Base-by-base conservation (phyloP, 2,329 filamentous ascomycete genomes). In the Incumbomyces delicatus region DNA sequence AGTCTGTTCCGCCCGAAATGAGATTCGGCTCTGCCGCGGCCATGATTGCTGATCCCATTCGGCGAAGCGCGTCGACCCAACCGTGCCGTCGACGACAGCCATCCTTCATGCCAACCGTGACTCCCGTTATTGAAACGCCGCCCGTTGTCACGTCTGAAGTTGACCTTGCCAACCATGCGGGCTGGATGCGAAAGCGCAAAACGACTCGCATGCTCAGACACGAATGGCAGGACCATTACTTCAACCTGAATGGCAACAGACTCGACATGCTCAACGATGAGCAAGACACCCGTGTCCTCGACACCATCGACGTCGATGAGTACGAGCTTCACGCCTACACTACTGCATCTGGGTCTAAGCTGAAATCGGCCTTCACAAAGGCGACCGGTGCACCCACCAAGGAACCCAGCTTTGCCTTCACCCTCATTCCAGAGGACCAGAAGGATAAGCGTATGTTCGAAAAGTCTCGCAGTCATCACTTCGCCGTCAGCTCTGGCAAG, bases 1-100 rank as follows among this genome's bases (percentile, higher is more conserved):
- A 95, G 64, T 95, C 89, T 4, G 90, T 95, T 0, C 90, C 90
- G 36, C 90, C 90, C 6, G 82, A 94, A 67, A 95, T 95, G 88
- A 82, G 80, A 62, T 95, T 84, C 70, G 78, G 80, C 29, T 59
- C 63, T 50, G 62, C 53, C 4, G 41, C 43, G 18, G 36, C 60
- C 49, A 58, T 63, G 51, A 54, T 48, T 17, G 48, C 52, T 20
- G 69, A 75, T 34, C 71, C 72, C 41, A 61, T 74, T 34, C 54
- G 64, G 51, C 72, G 75, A 39, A 62, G 66, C 32, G 58, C 62
- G 27, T 70, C 71, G 5, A 68, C 66, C 13, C 31, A 53, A 41
- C 46, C 59, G 51, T 16, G 51, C 56, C 53, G 50, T 20, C 49
- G 46, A 43, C 53, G 53, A 41, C 44, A 49, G 31, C 50, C 51